phyloP scores from a whole-genome alignment of 2,329 filamentous ascomycete species.

The Ophiostoma australiae region DNA sequence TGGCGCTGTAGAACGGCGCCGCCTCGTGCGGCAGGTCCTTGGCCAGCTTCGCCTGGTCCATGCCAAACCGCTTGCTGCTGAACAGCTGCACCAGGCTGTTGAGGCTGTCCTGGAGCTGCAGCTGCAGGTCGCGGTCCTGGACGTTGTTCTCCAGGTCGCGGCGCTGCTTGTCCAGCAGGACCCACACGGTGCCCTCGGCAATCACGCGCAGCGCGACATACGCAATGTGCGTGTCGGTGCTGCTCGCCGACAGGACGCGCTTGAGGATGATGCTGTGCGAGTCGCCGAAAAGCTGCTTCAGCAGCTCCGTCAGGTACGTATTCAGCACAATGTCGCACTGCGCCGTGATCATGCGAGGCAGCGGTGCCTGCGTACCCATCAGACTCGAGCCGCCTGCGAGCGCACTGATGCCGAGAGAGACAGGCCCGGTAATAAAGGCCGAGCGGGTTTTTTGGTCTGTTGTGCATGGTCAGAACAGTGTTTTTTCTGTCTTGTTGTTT shows the following conservation, averaged over 20 bases:
- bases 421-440: slow-evolving; percentile 12
- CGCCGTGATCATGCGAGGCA: slow-evolving; percentile 27
- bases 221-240: slow-evolving; percentile 21
- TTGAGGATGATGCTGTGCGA: background rate
- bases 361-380: slow-evolving; percentile 16
- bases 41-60: slow-evolving; percentile 10
- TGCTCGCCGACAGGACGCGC: slow-evolving; percentile 19
- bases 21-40: background rate
- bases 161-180: slow-evolving; percentile 27
- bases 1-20: slow-evolving; percentile 6
- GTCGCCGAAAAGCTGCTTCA: slow-evolving; percentile 23
- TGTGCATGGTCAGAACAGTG: background rate
- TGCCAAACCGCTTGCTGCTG: slow-evolving; percentile 4
- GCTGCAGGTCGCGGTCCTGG: slow-evolving; percentile 23
- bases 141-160: slow-evolving; percentile 26
- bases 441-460: slow-evolving; percentile 27
- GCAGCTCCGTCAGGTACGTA: slow-evolving; percentile 19
- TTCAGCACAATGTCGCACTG: slow-evolving; percentile 26
- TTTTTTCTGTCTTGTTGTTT: background rate
- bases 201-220: slow-evolving; percentile 27
- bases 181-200: slow-evolving; percentile 24
- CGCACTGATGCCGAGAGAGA: slow-evolving; percentile 18
- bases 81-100: slow-evolving; percentile 22
- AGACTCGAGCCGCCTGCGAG: slow-evolving; percentile 17
- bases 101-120: slow-evolving; percentile 22